Conservation (phyloP, 1,139 yeast species). For the Entelexis paramagnoliae region DNA sequence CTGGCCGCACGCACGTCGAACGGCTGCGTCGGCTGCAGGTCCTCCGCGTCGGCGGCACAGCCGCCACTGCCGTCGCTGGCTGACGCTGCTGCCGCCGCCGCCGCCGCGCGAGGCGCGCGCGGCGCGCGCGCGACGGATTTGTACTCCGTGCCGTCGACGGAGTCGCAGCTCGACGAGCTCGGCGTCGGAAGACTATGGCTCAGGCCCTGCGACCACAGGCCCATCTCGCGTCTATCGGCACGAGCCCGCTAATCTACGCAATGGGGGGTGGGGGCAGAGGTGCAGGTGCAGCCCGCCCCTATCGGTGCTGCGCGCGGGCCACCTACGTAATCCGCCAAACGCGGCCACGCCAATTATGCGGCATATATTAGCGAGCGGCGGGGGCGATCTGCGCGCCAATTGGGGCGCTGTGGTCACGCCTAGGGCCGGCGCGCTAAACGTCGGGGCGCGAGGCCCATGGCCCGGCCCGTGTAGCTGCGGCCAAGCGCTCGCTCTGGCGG, state of each 20-base stretch:
- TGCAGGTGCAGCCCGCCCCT: neutral
- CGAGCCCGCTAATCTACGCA: neutral
- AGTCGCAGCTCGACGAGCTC: constrained; percentile 1
- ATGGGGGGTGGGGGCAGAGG: no score
- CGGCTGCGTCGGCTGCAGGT: neutral
- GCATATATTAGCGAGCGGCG: no score
- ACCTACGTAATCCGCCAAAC: neutral
- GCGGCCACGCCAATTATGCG: no score
- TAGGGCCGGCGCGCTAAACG: no score
- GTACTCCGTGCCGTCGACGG: neutral
- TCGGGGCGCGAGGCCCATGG: no score
- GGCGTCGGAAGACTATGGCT: neutral
- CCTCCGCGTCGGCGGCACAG: neutral
- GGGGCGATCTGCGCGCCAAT: no score
- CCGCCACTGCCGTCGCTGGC: neutral
- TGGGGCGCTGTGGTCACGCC: no score
- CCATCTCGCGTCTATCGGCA: neutral
- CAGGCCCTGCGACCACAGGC: neutral
- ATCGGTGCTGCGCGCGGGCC: neutral
- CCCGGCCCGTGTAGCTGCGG: no score
- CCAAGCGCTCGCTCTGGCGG: no score
- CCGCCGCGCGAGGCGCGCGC: neutral
- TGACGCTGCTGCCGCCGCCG: neutral
- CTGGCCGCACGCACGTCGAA: neutral
- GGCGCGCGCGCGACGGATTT: neutral